Conservation (phyloP, 192 early-diverging fungal genomes). For the Coemansia sp. region DNA sequence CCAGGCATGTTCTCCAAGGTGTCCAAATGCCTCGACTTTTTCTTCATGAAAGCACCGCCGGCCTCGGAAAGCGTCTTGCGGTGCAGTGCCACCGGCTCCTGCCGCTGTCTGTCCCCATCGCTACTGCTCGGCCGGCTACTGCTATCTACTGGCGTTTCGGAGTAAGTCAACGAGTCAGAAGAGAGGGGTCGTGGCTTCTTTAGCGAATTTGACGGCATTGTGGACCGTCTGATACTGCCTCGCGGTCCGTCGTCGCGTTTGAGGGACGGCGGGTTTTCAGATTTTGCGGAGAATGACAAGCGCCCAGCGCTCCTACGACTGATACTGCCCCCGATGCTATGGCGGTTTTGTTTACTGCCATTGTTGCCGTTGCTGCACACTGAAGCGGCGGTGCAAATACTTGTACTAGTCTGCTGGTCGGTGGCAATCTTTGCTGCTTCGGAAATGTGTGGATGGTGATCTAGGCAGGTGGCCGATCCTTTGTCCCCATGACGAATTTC, state of each 20-base stretch:
- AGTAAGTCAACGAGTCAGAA: conserved; percentile 29
- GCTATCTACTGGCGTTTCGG: conserved; percentile 23
- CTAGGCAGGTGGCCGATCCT: conserved; percentile 12
- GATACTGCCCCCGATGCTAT: neutral
- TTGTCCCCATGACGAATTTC: conserved; percentile 9
- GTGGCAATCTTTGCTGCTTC: neutral
- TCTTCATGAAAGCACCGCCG: conserved; percentile 17
- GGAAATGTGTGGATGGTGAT: conserved; percentile 1
- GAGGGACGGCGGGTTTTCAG: conserved; percentile 2
- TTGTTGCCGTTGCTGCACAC: conserved; percentile 5
- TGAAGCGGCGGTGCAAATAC: neutral
- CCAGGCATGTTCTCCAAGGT: neutral
- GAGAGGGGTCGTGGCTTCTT: conserved; percentile 32
- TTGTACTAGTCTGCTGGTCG: conserved; percentile 4
- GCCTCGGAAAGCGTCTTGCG: conserved; percentile 20
- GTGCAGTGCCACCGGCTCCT: conserved; percentile 10
- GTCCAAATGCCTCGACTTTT: neutral
- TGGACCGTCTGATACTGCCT: conserved; percentile 16
- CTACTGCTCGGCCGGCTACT: conserved; percentile 42
- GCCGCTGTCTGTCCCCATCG: conserved; percentile 1
- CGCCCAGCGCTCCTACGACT: conserved; percentile 10
- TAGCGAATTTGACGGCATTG: conserved; percentile 8
- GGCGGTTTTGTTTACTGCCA: conserved; percentile 5
- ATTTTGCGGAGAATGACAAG: neutral
- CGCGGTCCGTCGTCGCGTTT: conserved; percentile 3